A percentile compares a stretch with the other conserved stretches of the same genome.
Conservation (phyloP, 1,284 basidiomycete species). For the Inonotus obliquus region DNA sequence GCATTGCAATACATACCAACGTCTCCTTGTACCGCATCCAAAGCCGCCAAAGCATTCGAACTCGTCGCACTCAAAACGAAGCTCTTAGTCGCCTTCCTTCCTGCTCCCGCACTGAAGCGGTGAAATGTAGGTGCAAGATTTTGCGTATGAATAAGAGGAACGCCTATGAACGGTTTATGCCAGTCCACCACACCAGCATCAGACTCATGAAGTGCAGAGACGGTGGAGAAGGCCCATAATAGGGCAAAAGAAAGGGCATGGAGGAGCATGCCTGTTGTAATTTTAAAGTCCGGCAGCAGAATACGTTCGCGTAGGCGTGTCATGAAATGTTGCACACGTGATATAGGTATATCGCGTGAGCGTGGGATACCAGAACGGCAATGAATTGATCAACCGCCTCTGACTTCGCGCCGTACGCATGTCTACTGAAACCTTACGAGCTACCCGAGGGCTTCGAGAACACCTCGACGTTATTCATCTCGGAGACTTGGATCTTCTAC, state of each 20-base stretch:
- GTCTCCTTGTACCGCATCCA: slow-evolving; percentile 68
- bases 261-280: background rate
- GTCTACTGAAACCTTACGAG: too few species aligned
- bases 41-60: slow-evolving; percentile 75
- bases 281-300: too few species aligned
- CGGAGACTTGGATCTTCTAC: too few species aligned
- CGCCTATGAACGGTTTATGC: slow-evolving; percentile 73
- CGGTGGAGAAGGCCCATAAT: background rate
- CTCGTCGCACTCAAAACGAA: slow-evolving; percentile 67
- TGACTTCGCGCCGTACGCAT: too few species aligned
- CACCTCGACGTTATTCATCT: too few species aligned
- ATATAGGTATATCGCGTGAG: too few species aligned
- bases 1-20: slow-evolving; percentile 51
- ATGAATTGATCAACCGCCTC: too few species aligned
- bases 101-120: slow-evolving; percentile 27
- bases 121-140: slow-evolving; percentile 56
- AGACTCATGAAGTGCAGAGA: slow-evolving; percentile 54
- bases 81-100: slow-evolving; percentile 36
- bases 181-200: slow-evolving; percentile 85
- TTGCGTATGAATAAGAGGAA: slow-evolving; percentile 48
- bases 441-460: too few species aligned
- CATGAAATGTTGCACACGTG: too few species aligned
- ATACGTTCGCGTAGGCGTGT: too few species aligned
- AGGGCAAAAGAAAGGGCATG: background rate
- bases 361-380: too few species aligned